A percentile compares a stretch with the other conserved stretches of the same genome.
These are phyloP conservation scores for Zychaea mexicana DNA, from an alignment of 371 early-diverging fungal species.

Conservation along the genomic window DNA sequence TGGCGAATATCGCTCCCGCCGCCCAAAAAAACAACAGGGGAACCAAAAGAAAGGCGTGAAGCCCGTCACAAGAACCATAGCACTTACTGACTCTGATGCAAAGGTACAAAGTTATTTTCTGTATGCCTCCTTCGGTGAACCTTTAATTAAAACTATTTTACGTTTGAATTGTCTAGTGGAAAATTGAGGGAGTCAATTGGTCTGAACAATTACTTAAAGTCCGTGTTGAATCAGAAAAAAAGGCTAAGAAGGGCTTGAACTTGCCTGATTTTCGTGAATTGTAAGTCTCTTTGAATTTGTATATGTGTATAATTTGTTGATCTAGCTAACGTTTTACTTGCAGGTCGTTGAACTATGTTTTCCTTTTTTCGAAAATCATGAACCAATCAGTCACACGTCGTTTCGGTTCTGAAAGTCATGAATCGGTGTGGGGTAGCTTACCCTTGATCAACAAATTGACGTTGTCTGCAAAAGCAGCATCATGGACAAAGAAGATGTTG, in stretches of 20 bases:
- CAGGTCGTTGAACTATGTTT: not conserved
- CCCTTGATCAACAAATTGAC: not conserved
- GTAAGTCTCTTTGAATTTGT: not conserved
- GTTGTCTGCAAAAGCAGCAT: not conserved
- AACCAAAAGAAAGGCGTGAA: not conserved
- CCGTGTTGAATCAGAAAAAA: not conserved
- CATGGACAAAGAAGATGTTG: not conserved
- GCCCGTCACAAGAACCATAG: not conserved
- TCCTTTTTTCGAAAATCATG: not conserved
- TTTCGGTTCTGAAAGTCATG: not conserved
- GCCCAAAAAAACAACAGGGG: not conserved
- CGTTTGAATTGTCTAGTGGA: constrained; percentile 1
- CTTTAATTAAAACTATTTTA: not conserved
- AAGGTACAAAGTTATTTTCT: not conserved
- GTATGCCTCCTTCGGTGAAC: not conserved
- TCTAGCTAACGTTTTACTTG: not conserved
- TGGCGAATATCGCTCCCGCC: not conserved
- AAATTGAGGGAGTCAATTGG: not conserved
- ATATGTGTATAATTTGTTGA: not conserved
- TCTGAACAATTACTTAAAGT: not conserved
- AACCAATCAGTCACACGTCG: not conserved
- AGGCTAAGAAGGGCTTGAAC: not conserved
- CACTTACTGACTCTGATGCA: not conserved
- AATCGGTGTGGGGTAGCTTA: not conserved
- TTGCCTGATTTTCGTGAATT: not conserved